Base-by-base conservation (phyloP, 2,329 filamentous ascomycete species). In the Fusarium humuli region DNA sequence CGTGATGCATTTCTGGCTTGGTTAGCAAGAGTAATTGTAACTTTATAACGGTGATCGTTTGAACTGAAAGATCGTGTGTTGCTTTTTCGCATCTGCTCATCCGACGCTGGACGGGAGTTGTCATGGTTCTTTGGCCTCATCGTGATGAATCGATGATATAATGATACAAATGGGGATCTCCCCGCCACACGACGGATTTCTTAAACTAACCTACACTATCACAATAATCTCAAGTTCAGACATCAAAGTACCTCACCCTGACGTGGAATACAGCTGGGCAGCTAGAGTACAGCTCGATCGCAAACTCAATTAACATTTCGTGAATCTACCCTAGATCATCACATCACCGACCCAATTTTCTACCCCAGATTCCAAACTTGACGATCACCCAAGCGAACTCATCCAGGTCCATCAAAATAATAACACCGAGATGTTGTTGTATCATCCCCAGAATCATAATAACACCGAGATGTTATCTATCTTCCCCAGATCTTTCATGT, bases 1-100 rank as follows among this genome's bases (percentile, higher is more conserved):
- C 29, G 32, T 63, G 54, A 53, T 61, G 45, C 6, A n/a, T 23
- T 67, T 70, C 29, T 20, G 56, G 42, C 14, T 16, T 56, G 41
- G 41, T 55, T 18, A 8, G 4, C 7, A 27, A 40, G 34, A n/a
- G 18, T 37, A 37, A 50, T 18, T 50, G 47, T 34, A 52, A 27
- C 23, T 53, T 30, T 53, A n/a, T 13, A 45, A 49, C 34, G 25
- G 18, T 30, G 22, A 47, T 48, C 45, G 18, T 9, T 42, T 23
- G 3, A 45, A 16, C 29, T 29, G n/a, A 25, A 37, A 12, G n/a
- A 37, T 48, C 42, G 40, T 44, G 44, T 34, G 32, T 34, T 25
- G 37, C 23, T 4, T 13, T n/a, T 22, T 30, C 11, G 27, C n/a
- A 32, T 14, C n/a, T 18, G 10, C 20, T 11, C n/a, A 5, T 27